phyloP scores from a whole-genome alignment of 345 rosid genomes.

The Populus alba region DNA sequence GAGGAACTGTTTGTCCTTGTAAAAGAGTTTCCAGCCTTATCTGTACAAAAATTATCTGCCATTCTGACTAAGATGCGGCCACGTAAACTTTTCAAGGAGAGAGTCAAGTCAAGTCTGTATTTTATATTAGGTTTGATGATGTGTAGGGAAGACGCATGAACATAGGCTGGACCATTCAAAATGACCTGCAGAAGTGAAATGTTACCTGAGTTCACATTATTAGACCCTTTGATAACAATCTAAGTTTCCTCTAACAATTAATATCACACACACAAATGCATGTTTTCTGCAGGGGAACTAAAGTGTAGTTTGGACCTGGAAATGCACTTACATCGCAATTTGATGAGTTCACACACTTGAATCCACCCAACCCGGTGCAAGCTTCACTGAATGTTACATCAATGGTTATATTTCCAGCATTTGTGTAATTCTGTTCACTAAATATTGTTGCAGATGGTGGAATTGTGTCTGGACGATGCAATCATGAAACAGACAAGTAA shows the following conservation, averaged over 20 bases:
- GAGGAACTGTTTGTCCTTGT: constrained; percentile 42
- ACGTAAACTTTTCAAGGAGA: constrained; percentile 14
- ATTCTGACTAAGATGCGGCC: constrained; percentile 39
- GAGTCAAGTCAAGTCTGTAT: constrained; percentile 32
- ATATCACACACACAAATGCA: neutral
- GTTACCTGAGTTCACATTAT: neutral
- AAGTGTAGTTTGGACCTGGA: neutral
- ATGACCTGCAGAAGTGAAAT: constrained; percentile 31
- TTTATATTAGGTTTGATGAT: constrained; percentile 27
- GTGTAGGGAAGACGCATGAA: constrained; percentile 34
- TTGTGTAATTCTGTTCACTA: constrained; percentile 38
- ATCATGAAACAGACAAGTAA: constrained; percentile 1
- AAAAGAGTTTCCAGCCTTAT: constrained; percentile 47
- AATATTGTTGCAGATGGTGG: constrained; percentile 49
- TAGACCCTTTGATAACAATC: neutral
- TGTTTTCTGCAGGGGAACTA: neutral
- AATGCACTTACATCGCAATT: constrained; percentile 44
- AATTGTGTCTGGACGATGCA: constrained; percentile 32
- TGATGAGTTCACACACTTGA: constrained; percentile 48
- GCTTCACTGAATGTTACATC: constrained; percentile 46
- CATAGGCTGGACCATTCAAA: constrained; percentile 37
- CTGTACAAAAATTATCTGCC: constrained; percentile 42
- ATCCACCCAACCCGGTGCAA: constrained; percentile 46
- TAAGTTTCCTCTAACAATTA: neutral
- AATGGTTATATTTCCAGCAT: constrained; percentile 36